Evolutionary conservation across 371 early-diverging fungal genomes (phyloP), one percentile per base, ranked within the genome.

Genomic region (Apophysomyces sp.): DNA sequence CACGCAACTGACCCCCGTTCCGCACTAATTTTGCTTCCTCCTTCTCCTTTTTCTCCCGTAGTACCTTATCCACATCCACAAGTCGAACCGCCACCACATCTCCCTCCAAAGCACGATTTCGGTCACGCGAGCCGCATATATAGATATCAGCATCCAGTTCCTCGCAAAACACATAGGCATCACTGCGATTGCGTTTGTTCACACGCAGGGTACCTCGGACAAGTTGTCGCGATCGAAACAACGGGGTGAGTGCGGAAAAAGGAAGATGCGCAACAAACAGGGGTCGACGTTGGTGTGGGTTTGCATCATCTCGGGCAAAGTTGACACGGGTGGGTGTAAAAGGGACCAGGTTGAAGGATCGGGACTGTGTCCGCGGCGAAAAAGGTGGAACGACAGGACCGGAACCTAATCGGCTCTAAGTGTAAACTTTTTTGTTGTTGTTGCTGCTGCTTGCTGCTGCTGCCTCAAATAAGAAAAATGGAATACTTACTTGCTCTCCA

Each of bases 21-120:
- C 67, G 79, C 66, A 44, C 81, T 65, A 67, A 57, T 57, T 78
- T 69, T 34, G 71, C 74, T 29, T 76, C 76, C 58, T 84, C 80
- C 52, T 77, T 80, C 52, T 76, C 78, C 32, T 70, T 70, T 75
- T 85, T 86, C 52, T 83, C 80, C n/a, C 63, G 56, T 54, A 78
- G 63, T 26, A 88, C 72, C 60, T 88, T 90, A 1, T 81, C 83
- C 0, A 85, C 87, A 54, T 83, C 84, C 34, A 93, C 77, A 34
- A 94, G 65, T 61, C 81, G 76, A 4, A 96, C 82, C 11, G 88
- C 90, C 12, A 96, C 96, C 7, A 86, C 73, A 66, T 96, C 96
- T 4, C 93, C 93, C 32, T 92, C 91, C 27, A 94, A 68, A 0
- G 95, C 94, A 28, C 96, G 86, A 74, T 96, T 96, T 26, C 94